phyloP scores from a whole-genome alignment of 169 alveolate genomes.

The Plasmodium ovale region DNA sequence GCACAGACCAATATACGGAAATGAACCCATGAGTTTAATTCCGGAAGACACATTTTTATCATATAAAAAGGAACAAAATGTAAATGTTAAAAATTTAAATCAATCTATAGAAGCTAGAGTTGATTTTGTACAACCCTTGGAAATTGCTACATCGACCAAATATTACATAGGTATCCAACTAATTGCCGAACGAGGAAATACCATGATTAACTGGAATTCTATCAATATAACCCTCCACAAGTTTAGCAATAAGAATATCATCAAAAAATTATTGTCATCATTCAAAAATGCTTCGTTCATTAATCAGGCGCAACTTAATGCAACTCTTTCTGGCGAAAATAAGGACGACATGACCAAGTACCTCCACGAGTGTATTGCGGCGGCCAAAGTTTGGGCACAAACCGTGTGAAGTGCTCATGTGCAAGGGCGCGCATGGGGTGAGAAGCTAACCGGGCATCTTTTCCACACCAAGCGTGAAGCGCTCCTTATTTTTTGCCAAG shows the following conservation, averaged over 20 bases:
- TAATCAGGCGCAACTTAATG: constrained; percentile 73
- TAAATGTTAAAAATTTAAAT: constrained; percentile 69
- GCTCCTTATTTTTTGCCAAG: no score
- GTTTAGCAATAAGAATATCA: constrained; percentile 79
- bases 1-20: constrained; percentile 83
- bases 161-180: constrained; percentile 84
- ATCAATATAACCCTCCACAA: constrained; percentile 80
- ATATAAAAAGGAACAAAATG: constrained; percentile 72
- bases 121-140: constrained; percentile 82
- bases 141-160: constrained; percentile 80
- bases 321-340: constrained; percentile 50
- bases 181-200: constrained; percentile 81
- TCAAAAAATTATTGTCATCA: constrained; percentile 76
- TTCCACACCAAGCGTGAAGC: no score
- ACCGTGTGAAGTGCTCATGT: constrained; percentile 62
- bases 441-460: no score
- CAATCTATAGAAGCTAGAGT: constrained; percentile 78
- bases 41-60: constrained; percentile 73
- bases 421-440: no score
- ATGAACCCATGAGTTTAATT: constrained; percentile 80
- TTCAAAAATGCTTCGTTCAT: constrained; percentile 83
- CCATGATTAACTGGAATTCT: constrained; percentile 82
- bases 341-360: constrained; percentile 80
- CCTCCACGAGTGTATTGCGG: constrained; percentile 81
- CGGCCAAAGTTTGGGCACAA: constrained; percentile 86